Conservation (phyloP, 2,329 filamentous ascomycete species). For the Endothia cerciana region DNA sequence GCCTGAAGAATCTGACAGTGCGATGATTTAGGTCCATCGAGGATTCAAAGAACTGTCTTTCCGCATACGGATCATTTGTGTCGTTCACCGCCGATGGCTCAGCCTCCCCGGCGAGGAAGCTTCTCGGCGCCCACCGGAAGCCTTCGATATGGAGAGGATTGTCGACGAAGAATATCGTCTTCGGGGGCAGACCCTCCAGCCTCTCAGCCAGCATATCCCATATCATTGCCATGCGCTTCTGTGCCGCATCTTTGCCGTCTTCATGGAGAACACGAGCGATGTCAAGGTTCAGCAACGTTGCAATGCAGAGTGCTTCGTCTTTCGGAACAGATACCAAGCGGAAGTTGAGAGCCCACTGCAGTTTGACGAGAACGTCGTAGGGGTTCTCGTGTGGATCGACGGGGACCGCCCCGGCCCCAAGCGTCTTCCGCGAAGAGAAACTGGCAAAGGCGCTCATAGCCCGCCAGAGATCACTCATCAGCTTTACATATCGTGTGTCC, state of each 20-base stretch:
- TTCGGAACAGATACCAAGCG: conserved; percentile 37
- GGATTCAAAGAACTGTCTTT: background rate
- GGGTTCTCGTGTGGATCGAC: background rate
- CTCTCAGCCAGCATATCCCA: conserved; percentile 33
- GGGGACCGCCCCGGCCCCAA: background rate
- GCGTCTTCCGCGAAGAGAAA: background rate
- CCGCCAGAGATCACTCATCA: background rate
- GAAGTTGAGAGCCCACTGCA: conserved; percentile 36
- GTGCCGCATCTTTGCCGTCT: conserved; percentile 9
- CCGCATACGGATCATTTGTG: background rate
- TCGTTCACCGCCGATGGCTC: background rate
- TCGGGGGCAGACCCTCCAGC: conserved; percentile 30
- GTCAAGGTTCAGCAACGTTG: conserved; percentile 36
- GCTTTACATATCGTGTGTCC: background rate
- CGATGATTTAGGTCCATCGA: background rate
- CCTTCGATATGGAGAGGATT: conserved; percentile 31
- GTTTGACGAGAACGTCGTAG: conserved; percentile 15
- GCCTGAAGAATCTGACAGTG: background rate
- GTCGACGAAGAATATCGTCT: conserved; percentile 35
- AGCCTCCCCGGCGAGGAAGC: conserved; percentile 23
- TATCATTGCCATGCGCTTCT: conserved; percentile 33
- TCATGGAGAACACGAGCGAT: conserved; percentile 28
- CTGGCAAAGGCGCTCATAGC: background rate
- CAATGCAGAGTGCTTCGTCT: conserved; percentile 39
- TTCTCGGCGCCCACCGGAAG: conserved; percentile 37